phyloP scores from a whole-genome alignment of 352 stramenopile genomes.

The Phytophthora citrophthora region DNA sequence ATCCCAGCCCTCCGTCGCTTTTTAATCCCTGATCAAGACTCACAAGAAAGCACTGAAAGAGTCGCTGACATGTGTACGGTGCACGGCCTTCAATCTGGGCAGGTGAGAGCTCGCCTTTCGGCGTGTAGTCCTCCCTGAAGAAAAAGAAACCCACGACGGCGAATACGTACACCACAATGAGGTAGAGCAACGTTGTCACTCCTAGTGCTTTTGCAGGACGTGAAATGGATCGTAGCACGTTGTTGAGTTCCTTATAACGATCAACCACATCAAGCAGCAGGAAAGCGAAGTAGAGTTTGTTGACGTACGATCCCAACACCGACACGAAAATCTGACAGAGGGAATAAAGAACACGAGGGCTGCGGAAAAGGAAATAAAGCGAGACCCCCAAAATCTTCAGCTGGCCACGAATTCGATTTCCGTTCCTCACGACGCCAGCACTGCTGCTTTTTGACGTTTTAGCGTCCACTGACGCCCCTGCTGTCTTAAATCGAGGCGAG shows the following conservation, averaged over 20 bases:
- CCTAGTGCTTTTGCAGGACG: slow-evolving; percentile 62
- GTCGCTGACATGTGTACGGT: slow-evolving; percentile 65
- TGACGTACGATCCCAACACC: slow-evolving; percentile 66
- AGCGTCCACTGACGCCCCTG: not conserved
- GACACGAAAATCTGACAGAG: slow-evolving; percentile 64
- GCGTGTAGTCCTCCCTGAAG: slow-evolving; percentile 72
- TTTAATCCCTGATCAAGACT: slow-evolving; percentile 79
- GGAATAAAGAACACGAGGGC: slow-evolving; percentile 64
- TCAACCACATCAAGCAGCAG: slow-evolving; percentile 81
- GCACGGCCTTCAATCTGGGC: slow-evolving; percentile 40
- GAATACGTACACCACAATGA: slow-evolving; percentile 82
- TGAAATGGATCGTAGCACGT: slow-evolving; percentile 72
- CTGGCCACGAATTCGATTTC: slow-evolving; percentile 23
- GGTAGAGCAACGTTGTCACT: slow-evolving; percentile 68
- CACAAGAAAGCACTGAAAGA: slow-evolving; percentile 81
- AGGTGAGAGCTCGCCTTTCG: slow-evolving; percentile 29
- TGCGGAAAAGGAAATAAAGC: slow-evolving; percentile 57
- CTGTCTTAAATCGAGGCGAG: slow-evolving; percentile 8
- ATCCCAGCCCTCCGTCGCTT: slow-evolving; percentile 62
- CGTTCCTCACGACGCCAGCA: not conserved
- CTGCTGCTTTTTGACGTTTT: slow-evolving; percentile 5
- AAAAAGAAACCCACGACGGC: slow-evolving; percentile 75
- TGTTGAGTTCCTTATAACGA: slow-evolving; percentile 77
- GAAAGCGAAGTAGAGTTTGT: slow-evolving; percentile 83
- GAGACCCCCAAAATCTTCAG: slow-evolving; percentile 47